These are phyloP conservation scores for thale cress (Arabidopsis thaliana) DNA, from an alignment of 345 rosid species.

Conservation along the genomic window TAIR10.1 NC_003070.9:29273001-29273500, in stretches of 20 bases:
- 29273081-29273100: conserved; percentile 2
- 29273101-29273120: conserved; percentile 47
- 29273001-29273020: conserved; percentile 85
- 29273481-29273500: conserved; percentile 7
- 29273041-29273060: conserved; percentile 80
- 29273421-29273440: conserved; percentile 50
- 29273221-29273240: conserved; percentile 65
- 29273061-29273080: conserved; percentile 43
- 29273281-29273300: conserved; percentile 85
- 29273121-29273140: conserved; percentile 46
- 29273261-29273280: conserved; percentile 73
- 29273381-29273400: conserved; percentile 74
- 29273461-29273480: conserved; percentile 76
- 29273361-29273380: conserved; percentile 84
- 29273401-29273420: conserved; percentile 73
- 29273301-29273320: conserved; percentile 77
- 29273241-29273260: conserved; percentile 67
- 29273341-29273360: conserved; percentile 73
- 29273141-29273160: conserved; percentile 24
- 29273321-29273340: conserved; percentile 58
- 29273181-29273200: conserved; percentile 55
- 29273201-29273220: conserved; percentile 57
- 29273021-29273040: conserved; percentile 61
- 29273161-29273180: conserved; percentile 39
- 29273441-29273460: conserved; percentile 88